Evolutionary conservation across 768 basidiomycete species (phyloP).

Genomic region (Boletus speciosus): DNA sequence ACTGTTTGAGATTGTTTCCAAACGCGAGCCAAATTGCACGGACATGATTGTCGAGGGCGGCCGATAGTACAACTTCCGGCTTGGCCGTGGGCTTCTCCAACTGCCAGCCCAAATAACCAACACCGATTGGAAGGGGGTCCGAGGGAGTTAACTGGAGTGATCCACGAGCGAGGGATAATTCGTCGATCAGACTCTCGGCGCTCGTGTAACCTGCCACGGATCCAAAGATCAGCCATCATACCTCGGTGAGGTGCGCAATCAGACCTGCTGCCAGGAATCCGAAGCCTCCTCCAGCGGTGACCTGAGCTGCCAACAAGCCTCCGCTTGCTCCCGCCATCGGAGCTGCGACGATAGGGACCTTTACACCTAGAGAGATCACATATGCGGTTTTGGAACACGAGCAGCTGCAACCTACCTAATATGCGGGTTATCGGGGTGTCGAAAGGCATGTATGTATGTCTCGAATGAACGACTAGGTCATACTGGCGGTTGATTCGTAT

Average conservation of each 20-base stretch:
- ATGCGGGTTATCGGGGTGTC: slow-evolving; percentile 47
- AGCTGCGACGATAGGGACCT: slow-evolving; percentile 57
- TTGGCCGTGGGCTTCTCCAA: slow-evolving; percentile 48
- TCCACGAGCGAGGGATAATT: slow-evolving; percentile 53
- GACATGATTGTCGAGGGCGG: slow-evolving; percentile 53
- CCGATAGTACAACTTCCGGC: slow-evolving; percentile 42
- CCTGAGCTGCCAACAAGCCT: slow-evolving; percentile 57
- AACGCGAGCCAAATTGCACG: slow-evolving; percentile 76
- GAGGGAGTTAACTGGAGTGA: slow-evolving; percentile 34
- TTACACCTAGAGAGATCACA: slow-evolving; percentile 39
- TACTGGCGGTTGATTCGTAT: neutral
- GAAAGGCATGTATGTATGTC: slow-evolving; percentile 10
- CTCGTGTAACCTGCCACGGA: slow-evolving; percentile 44
- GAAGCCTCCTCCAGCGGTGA: slow-evolving; percentile 67
- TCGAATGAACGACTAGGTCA: too few species aligned
- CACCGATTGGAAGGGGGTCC: slow-evolving; percentile 54
- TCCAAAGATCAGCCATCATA: slow-evolving; percentile 2
- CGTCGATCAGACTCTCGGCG: slow-evolving; percentile 42
- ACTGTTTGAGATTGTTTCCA: slow-evolving; percentile 52
- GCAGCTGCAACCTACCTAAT: slow-evolving; percentile 38
- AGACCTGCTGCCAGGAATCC: slow-evolving; percentile 70
- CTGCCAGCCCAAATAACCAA: slow-evolving; percentile 73
- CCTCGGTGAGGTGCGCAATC: neutral
- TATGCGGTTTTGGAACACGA: neutral
- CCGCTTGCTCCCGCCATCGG: slow-evolving; percentile 74